These are phyloP conservation scores for Trichothecium sympodiale DNA, from an alignment of 2,329 filamentous ascomycete species.

Conservation along the genomic window DNA sequence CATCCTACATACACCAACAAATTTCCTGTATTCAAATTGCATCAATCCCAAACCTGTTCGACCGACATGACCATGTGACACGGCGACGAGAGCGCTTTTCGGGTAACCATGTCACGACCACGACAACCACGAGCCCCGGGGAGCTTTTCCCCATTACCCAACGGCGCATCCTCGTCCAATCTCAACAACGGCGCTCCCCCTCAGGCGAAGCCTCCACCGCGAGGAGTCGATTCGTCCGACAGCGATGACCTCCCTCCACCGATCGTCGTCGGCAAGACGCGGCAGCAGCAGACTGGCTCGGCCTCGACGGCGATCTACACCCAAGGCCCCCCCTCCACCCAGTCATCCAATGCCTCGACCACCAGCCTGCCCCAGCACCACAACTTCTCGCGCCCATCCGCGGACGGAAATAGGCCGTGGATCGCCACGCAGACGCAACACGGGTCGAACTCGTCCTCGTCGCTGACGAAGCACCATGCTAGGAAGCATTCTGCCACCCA, in stretches of 20 bases:
- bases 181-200: constrained; percentile 6
- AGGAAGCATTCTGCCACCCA: constrained; percentile 62
- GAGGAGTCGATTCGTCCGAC: constrained; percentile 18
- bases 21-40: no score
- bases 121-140: constrained; percentile 36
- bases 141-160: constrained; percentile 44
- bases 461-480: constrained; percentile 33
- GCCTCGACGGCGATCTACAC: constrained; percentile 35
- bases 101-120: constrained; percentile 32
- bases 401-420: constrained; percentile 8
- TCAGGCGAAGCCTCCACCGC: constrained; percentile 18
- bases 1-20: no score
- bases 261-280: constrained; percentile 35
- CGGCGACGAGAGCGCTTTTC: no score
- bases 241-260: constrained; percentile 19
- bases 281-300: constrained; percentile 23
- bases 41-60: no score
- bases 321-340: constrained; percentile 33
- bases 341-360: constrained; percentile 35
- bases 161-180: constrained; percentile 15
- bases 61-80: no score
- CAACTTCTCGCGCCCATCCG: constrained; percentile 48
- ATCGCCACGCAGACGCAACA: constrained; percentile 13
- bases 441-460: constrained; percentile 17
- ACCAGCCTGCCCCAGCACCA: constrained; percentile 26